phyloP scores from a whole-genome alignment of 176 grass and related monocot genomes.

The Zea luxurians region DNA sequence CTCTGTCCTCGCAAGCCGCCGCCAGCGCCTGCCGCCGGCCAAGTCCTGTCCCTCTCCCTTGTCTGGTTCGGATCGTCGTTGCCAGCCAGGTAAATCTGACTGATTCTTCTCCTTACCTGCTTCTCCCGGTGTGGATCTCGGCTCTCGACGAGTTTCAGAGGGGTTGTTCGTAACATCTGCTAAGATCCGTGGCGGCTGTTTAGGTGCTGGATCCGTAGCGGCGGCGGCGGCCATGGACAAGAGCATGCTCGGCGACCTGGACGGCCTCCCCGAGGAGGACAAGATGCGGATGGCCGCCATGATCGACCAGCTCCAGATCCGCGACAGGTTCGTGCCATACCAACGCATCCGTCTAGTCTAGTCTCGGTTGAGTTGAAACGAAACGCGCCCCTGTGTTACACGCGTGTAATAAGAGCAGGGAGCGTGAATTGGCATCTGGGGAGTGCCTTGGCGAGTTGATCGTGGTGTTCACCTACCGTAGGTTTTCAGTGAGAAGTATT shows the following conservation, averaged over 20 bases:
- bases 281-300: constrained; percentile 84
- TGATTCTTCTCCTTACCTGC: background rate
- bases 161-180: background rate
- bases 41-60: background rate
- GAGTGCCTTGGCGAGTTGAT: no score
- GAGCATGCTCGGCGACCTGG: constrained; percentile 85
- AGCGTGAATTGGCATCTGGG: background rate
- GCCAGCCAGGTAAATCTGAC: background rate
- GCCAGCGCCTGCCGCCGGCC: constrained; percentile 2
- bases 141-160: background rate
- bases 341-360: background rate
- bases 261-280: constrained; percentile 85
- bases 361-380: background rate
- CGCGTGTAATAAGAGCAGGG: background rate
- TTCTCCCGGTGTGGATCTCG: background rate
- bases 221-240: constrained; percentile 69
- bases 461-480: background rate
- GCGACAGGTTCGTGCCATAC: constrained; percentile 60
- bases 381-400: background rate
- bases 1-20: background rate
- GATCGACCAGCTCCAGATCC: constrained; percentile 95
- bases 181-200: background rate
- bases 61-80: background rate
- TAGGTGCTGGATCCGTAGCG: constrained; percentile 8
- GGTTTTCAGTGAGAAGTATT: background rate